Base-by-base conservation (phyloP, 306 rosid species). In the Quillaja saponaria region DNA sequence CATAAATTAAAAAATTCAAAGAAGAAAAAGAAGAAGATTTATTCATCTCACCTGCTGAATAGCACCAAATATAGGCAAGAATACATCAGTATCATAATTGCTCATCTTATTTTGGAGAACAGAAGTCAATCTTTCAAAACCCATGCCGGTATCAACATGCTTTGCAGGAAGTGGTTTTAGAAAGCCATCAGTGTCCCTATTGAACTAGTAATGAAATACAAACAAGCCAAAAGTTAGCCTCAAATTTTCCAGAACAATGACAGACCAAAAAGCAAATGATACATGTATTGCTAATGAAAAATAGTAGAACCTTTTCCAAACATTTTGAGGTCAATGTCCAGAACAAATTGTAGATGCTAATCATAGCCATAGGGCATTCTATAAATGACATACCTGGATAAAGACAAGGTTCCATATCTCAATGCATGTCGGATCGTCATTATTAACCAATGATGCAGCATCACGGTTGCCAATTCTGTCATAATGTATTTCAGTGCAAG, bases 331-430 rank as follows among this genome's bases (percentile, higher is more conserved):
- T 18, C 69, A 28, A 72, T 49, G 49, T 54, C 58, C 45, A 4
- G n/a, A 39, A 25, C 20, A 52, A 45, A 47, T 52, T 54, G 66
- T 47, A 6, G 31, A 37, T 35, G 28, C 5, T 31, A 16, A 54
- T 53, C 38, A 50, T 39, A 48, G n/a, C 47, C 21, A 56, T 5
- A 63, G 53, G 58, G 17, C 34, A 51, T 18, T 15, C 49, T n/a
- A 45, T 7, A 16, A 47, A 53, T 35, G 49, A 34, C 21, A 20
- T 83, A 92, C 99, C 91, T 92, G 99, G 76, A 92, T 89, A 62
- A 92, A 92, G 75, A 92, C 99, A 50, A 92, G 85, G 63, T 92
- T 92, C 97, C 99, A 92, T 57, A 92, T 92, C 87, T 92, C 99
- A 37, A 92, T 73, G 87, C 96, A 92, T 3, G 95, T 92, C 34